These are phyloP conservation scores for Diaporthe sp. DNA, from an alignment of 2,329 filamentous ascomycete genomes.

Conservation along the genomic window DNA sequence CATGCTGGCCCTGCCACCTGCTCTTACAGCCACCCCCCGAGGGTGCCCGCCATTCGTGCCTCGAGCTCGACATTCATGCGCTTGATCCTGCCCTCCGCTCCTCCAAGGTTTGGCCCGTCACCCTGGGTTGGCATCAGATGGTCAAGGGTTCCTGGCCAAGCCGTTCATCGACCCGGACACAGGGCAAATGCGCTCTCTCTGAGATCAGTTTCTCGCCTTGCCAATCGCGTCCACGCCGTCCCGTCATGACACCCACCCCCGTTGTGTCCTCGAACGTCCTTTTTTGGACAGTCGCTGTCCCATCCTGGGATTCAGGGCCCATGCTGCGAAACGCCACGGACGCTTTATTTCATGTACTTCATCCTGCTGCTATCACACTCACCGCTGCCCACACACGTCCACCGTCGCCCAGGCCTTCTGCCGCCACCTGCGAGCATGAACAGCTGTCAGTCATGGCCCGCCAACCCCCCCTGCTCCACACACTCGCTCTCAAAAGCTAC, in stretches of 20 bases:
- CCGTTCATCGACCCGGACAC: slow-evolving; percentile 17
- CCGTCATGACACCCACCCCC: slow-evolving; percentile 28
- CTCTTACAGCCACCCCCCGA: slow-evolving; percentile 13
- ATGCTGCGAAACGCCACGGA: slow-evolving; percentile 28
- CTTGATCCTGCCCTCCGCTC: slow-evolving; percentile 26
- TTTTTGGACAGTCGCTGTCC: slow-evolving; percentile 15
- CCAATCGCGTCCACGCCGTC: slow-evolving; percentile 22
- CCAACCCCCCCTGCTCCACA: slow-evolving; percentile 31
- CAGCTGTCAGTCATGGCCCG: slow-evolving; percentile 33
- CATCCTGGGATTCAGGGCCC: slow-evolving; percentile 26
- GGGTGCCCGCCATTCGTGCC: slow-evolving; percentile 11
- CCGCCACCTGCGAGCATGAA: slow-evolving; percentile 31
- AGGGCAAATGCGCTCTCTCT: slow-evolving; percentile 17
- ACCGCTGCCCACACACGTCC: slow-evolving; percentile 28
- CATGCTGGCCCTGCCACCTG: slow-evolving; percentile 22
- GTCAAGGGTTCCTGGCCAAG: slow-evolving; percentile 30
- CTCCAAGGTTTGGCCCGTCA: slow-evolving; percentile 31
- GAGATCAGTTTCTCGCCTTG: slow-evolving; percentile 24
- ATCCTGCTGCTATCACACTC: slow-evolving; percentile 31
- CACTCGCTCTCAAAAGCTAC: slow-evolving; percentile 34
- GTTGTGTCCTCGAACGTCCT: slow-evolving; percentile 19
- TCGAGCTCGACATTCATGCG: slow-evolving; percentile 31
- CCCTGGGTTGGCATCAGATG: slow-evolving; percentile 37
- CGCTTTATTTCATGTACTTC: slow-evolving; percentile 34
- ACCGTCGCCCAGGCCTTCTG: slow-evolving; percentile 25